Evolutionary conservation across 2,329 filamentous ascomycete genomes (phyloP), one percentile per base, ranked within the genome.

Genomic region (Cladosporium halotolerans): DNA sequence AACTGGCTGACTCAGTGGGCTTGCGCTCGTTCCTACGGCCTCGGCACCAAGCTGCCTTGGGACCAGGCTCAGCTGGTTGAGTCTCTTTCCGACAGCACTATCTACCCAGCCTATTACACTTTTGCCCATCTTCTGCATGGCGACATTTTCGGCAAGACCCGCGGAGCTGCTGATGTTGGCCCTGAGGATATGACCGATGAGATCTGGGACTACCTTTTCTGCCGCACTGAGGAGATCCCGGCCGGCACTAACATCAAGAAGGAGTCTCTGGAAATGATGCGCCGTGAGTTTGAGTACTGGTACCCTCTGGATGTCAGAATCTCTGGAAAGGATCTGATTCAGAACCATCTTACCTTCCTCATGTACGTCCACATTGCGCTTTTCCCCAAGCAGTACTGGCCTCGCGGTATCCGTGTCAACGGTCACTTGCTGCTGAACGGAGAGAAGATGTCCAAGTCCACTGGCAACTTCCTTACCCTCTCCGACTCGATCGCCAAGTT

Each of bases 401-500:
- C 93, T 9, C 81, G 80, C 48, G 84, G 84, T 58, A 80, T 97
- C 60, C 86, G 93, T 60, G 85, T 88, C 58, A 99, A 99, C 67
- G 93, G 93, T 1, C 92, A 97, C 73, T 75, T 97, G 65, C 83
- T 95, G 71, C 79, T 99, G 59, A 99, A 99, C 69, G 92, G 92
- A 46, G 89, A 96, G 69, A 99, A 99, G 81, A 99, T 99, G 93
- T 87, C 84, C 70, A 99, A 99, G 77, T 92, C 86, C 51, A 96
- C 91, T 0, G 93, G 93, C 58, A 99, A 97, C 75, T 99, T 99
- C 77, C 79, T 99, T 70, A 97, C 93, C 9, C 78, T 97, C 49
- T 81, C 84, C 51, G 88, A 96, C 58, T 81, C 91, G 31, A 86
- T 92, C 11, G 80, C 84, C 63, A 99, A 99, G 71, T 99, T 93